A percentile compares a stretch with the other conserved stretches of the same genome.
phyloP scores from a whole-genome alignment of 768 basidiomycete species.

The Leccinum pellstonianum region DNA sequence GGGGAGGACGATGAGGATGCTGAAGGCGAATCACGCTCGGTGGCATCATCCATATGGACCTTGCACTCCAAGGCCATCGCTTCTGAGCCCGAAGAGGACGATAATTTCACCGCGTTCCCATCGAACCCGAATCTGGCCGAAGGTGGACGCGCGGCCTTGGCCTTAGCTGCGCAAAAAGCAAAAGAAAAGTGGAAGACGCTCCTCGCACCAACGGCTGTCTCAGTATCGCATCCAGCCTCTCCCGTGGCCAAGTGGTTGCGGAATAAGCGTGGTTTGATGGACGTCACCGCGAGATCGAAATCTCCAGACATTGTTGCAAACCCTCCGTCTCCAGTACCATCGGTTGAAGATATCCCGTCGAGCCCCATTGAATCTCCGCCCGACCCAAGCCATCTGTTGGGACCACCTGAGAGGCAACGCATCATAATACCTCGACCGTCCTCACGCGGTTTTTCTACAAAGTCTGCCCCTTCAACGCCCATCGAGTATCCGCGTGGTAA shows the following conservation, averaged over 20 bases:
- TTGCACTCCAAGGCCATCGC: slow-evolving; percentile 36
- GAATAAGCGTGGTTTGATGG: slow-evolving; percentile 22
- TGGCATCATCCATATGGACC: slow-evolving; percentile 53
- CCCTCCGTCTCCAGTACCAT: slow-evolving; percentile 24
- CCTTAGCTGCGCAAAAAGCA: slow-evolving; percentile 49
- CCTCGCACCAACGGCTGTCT: slow-evolving; percentile 34
- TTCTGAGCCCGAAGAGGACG: slow-evolving; percentile 43
- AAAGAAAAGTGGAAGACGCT: slow-evolving; percentile 56
- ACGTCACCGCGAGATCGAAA: slow-evolving; percentile 12
- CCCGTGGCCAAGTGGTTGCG: slow-evolving; percentile 33
- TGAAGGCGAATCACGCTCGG: slow-evolving; percentile 48
- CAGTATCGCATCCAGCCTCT: slow-evolving; percentile 31
- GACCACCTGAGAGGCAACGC: slow-evolving; percentile 20
- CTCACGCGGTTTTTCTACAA: slow-evolving; percentile 30
- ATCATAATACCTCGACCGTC: slow-evolving; percentile 26
- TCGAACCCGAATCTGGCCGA: slow-evolving; percentile 30
- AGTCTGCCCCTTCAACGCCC: slow-evolving; percentile 30
- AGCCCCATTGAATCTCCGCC: slow-evolving; percentile 20
- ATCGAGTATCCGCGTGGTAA: slow-evolving; percentile 37
- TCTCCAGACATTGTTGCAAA: slow-evolving; percentile 28
- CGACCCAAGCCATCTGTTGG: slow-evolving; percentile 15
- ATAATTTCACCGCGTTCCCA: slow-evolving; percentile 32
- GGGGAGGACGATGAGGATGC: slow-evolving; percentile 40
- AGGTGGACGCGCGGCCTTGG: slow-evolving; percentile 39
- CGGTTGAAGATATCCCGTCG: slow-evolving; percentile 25